Percentiles rank a stretch among this genome's conserved stretches.
phyloP scores from a whole-genome alignment of 2,329 filamentous ascomycete species.

The Aspergillus sp. region DNA sequence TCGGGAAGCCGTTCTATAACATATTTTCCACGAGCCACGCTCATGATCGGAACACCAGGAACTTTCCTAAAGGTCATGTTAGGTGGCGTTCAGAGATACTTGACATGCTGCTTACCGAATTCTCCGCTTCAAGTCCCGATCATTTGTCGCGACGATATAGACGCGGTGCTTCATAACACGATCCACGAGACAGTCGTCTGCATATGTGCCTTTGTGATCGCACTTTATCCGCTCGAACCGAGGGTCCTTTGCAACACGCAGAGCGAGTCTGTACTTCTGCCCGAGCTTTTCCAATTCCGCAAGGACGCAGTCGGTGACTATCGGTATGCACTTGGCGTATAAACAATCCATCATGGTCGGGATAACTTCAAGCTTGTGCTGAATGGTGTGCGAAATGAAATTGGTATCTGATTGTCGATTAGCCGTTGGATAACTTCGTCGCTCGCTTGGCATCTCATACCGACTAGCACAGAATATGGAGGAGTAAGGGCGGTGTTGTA shows the following conservation, averaged over 20 bases:
- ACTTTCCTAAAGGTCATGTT: conserved; percentile 56
- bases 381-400: conserved; percentile 86
- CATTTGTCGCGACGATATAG: conserved; percentile 71
- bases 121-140: conserved; percentile 75
- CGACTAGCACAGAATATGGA: conserved; percentile 76
- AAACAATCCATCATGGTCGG: conserved; percentile 91
- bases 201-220: conserved; percentile 84
- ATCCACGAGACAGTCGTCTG: conserved; percentile 82
- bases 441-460: neutral
- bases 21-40: conserved; percentile 85
- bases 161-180: conserved; percentile 68
- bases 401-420: conserved; percentile 61
- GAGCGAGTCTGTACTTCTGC: conserved; percentile 80
- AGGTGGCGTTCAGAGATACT: neutral
- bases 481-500: conserved; percentile 84
- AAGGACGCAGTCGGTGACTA: conserved; percentile 81
- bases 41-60: conserved; percentile 67
- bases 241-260: conserved; percentile 85
- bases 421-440: neutral
- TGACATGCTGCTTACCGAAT: conserved; percentile 50
- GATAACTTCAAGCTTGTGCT: conserved; percentile 83
- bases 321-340: conserved; percentile 85
- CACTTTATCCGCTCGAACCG: conserved; percentile 83
- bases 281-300: conserved; percentile 88
- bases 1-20: conserved; percentile 89